Evolutionary conservation across 2,329 filamentous ascomycete genomes (phyloP).

Genomic region (Davidsoniella neocaledoniae): DNA sequence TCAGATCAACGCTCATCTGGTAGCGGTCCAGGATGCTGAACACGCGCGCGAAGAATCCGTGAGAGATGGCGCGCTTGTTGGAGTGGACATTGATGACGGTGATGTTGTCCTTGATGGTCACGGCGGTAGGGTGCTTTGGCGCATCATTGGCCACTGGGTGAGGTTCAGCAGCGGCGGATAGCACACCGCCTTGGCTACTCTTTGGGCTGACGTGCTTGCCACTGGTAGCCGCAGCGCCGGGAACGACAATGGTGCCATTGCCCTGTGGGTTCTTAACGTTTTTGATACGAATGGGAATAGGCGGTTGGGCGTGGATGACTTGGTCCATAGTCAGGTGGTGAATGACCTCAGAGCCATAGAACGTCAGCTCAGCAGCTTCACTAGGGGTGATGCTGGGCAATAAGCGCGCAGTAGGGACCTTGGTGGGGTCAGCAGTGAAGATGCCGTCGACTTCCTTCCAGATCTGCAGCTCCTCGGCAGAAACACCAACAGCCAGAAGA

Average conservation of each 20-base stretch:
- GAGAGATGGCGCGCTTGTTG: slow-evolving; percentile 88
- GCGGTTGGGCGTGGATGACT: slow-evolving; percentile 60
- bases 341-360: slow-evolving; percentile 90
- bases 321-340: slow-evolving; percentile 99
- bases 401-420: slow-evolving; percentile 86
- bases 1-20: slow-evolving; percentile 82
- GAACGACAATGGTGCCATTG: slow-evolving; percentile 66
- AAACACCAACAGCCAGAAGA: slow-evolving; percentile 73
- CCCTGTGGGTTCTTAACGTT: slow-evolving; percentile 78
- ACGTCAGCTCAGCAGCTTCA: slow-evolving; percentile 89
- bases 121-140: slow-evolving; percentile 66
- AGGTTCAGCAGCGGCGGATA: neutral
- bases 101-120: slow-evolving; percentile 95
- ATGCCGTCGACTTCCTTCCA: slow-evolving; percentile 99
- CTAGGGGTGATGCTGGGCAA: slow-evolving; percentile 77
- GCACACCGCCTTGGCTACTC: slow-evolving; percentile 23
- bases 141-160: slow-evolving; percentile 31
- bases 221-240: slow-evolving; percentile 43
- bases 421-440: slow-evolving; percentile 68
- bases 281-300: slow-evolving; percentile 78
- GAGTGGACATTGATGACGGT: slow-evolving; percentile 96
- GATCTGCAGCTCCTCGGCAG: slow-evolving; percentile 78
- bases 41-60: slow-evolving; percentile 88
- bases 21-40: slow-evolving; percentile 81
- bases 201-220: slow-evolving; percentile 27